Base-by-base conservation (phyloP, 495 filamentous ascomycete genomes). In the Tuber calosporum region DNA sequence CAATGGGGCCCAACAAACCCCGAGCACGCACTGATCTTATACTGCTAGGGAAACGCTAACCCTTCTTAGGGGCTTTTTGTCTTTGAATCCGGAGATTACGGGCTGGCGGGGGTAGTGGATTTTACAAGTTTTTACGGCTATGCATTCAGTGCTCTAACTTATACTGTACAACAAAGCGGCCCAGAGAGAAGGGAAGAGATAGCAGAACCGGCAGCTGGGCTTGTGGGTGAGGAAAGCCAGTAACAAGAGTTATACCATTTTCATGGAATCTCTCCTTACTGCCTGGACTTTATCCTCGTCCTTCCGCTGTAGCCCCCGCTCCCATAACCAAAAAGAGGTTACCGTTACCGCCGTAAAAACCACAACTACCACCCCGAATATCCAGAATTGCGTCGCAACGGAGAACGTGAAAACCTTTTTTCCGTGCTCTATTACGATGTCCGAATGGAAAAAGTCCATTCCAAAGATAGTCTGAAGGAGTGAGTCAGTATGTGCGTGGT, bases 301-400 rank as follows among this genome's bases (percentile, higher is more conserved):
- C 30, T 34, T 62, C 53, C 53, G 53, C 13, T 26, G 53, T 2
- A 62, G 53, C 53, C 53, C 1, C 26, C 30, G 53, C 53, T 62
- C 53, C 53, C 53, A 62, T 34, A 66, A 2, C 72, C 72, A 74
- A 68, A 68, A 74, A 0, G 37, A 74, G 8, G 67, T 37, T 40
- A 74, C 69, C 17, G 72, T 74, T 37, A 74, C 37, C 39, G 26
- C 68, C 36, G 37, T 74, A 11, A 74, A 26, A 13, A 41, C 22
- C 13, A 70, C 3, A 0, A 69, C 66, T 6, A 8, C 13, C 36
- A 66, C 48, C 4, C 26, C 22, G 37, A 66, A 74, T 53, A 58
- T 40, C 72, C 72, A 74, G 22, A 70, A 8, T 17, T 70, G 37
- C 13, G 34, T 30, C n/a, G 68, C 34, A 30, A 66, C 43, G 5